phyloP scores from a whole-genome alignment of 2,329 filamentous ascomycete species.

The Epichloe elymi region DNA sequence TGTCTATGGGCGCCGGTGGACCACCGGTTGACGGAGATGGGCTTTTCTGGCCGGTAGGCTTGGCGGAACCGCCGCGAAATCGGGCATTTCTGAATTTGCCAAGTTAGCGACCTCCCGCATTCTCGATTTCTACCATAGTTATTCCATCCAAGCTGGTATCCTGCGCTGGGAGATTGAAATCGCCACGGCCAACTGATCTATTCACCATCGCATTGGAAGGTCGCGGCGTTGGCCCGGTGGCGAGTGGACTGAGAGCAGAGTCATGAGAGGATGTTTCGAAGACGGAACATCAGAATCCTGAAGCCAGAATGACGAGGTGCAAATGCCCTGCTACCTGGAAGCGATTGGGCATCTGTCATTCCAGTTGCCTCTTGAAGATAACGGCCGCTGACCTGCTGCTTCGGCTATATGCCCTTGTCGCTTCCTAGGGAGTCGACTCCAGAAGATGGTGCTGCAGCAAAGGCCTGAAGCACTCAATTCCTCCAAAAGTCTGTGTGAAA shows the following conservation, averaged over 20 bases:
- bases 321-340: background rate
- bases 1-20: constrained; percentile 29
- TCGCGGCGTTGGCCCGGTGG: background rate
- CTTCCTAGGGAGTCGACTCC: background rate
- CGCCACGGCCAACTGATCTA: background rate
- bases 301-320: background rate
- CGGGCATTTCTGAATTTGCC: constrained; percentile 37
- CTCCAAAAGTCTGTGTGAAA: background rate
- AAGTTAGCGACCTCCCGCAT: constrained; percentile 12
- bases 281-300: background rate
- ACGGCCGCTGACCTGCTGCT: background rate
- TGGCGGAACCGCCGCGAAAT: constrained; percentile 42
- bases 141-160: background rate
- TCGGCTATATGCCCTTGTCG: background rate
- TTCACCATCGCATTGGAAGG: background rate
- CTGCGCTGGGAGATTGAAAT: background rate
- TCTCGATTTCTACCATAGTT: background rate
- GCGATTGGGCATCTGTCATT: background rate
- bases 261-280: background rate
- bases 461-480: background rate
- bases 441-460: background rate
- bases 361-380: background rate
- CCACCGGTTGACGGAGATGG: constrained; percentile 34
- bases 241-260: background rate
- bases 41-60: constrained; percentile 38